phyloP scores from a whole-genome alignment of 2,329 filamentous ascomycete species.

The Blastomyces emzantsi region DNA sequence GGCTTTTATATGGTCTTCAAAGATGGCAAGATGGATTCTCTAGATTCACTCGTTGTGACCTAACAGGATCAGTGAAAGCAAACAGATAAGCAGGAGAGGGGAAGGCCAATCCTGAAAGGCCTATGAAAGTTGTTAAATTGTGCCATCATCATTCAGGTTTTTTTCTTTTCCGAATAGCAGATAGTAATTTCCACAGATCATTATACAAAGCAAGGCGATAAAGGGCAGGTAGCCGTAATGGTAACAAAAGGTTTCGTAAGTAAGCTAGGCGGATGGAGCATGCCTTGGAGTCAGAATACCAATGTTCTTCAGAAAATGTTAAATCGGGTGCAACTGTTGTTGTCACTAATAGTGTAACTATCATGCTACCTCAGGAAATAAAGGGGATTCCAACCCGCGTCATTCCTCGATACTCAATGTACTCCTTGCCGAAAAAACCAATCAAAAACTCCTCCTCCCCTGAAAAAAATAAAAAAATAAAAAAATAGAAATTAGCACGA shows the following conservation, averaged over 20 bases:
- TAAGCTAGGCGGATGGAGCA: not conserved
- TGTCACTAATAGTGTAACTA: not conserved
- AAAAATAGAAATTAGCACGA: slow-evolving; percentile 11
- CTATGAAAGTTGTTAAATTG: not conserved
- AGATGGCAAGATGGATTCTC: not conserved
- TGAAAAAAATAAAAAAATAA: slow-evolving; percentile 20
- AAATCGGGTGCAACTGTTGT: not conserved
- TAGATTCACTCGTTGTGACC: not conserved
- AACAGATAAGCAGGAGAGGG: not conserved
- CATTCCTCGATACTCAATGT: slow-evolving; percentile 59
- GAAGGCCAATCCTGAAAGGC: not conserved
- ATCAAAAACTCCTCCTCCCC: slow-evolving; percentile 72
- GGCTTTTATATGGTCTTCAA: not conserved
- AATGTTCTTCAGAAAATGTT: not conserved
- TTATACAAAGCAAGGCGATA: not conserved
- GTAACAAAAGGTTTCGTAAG: not conserved
- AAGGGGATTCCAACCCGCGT: slow-evolving; percentile 78
- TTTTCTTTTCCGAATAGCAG: not conserved
- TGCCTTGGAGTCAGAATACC: not conserved
- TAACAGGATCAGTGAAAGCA: not conserved
- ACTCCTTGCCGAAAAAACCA: slow-evolving; percentile 76
- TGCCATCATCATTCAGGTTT: not conserved
- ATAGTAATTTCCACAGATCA: not conserved
- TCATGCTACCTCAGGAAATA: slow-evolving; percentile 37
- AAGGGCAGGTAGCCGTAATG: not conserved